These are phyloP conservation scores for Puccinia horiana DNA, from an alignment of 1,284 basidiomycete genomes.

Conservation along the genomic window DNA sequence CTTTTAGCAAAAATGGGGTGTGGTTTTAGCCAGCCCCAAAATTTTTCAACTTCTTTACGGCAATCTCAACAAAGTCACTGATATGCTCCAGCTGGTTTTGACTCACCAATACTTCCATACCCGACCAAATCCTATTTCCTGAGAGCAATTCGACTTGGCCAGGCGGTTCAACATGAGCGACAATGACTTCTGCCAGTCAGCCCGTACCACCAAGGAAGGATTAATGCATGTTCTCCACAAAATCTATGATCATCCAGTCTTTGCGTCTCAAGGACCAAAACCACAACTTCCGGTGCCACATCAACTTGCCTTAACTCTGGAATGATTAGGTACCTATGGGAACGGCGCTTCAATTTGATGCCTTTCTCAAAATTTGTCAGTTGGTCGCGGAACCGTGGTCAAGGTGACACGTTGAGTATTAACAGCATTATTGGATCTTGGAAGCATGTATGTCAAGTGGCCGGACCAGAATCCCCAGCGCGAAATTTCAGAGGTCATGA, in stretches of 20 bases:
- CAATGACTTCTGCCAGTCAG: not conserved
- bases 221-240: not conserved
- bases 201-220: not conserved
- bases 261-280: not conserved
- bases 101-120: not conserved
- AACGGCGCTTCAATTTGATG: constrained; percentile 2
- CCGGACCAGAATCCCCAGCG: not conserved
- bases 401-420: not conserved
- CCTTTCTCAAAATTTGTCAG: not conserved
- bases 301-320: not conserved
- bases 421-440: not conserved
- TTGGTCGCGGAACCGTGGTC: constrained; percentile 19
- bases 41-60: not conserved
- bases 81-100: not conserved
- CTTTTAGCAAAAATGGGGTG: no score
- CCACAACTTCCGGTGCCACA: constrained; percentile 5
- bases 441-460: not conserved
- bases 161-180: not conserved
- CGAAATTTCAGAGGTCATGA: not conserved
- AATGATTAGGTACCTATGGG: not conserved
- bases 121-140: not conserved
- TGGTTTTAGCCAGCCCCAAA: no score
- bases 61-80: not conserved
- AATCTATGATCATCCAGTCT: not conserved
- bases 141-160: not conserved